These are phyloP conservation scores for Narthecium ossifragum DNA, from an alignment of 106 monocot species.

Conservation along the genomic window DNA sequence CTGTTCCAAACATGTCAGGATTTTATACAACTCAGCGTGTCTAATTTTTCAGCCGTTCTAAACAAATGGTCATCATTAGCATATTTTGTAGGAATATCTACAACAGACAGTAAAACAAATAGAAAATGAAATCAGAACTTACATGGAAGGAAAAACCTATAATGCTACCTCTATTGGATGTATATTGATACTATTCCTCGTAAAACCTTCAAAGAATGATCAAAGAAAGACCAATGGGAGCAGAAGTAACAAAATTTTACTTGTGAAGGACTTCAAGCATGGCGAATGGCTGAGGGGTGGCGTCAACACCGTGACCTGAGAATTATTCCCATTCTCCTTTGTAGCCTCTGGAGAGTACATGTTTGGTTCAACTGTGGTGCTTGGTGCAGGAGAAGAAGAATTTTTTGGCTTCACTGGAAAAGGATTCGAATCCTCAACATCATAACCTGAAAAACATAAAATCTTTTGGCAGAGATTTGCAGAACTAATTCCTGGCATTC, in stretches of 20 bases:
- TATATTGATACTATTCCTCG: too few relatives aligned
- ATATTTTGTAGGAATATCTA: too few relatives aligned
- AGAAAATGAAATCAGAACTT: too few relatives aligned
- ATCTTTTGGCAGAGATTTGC: neutral
- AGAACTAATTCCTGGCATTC: neutral
- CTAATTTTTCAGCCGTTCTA: too few relatives aligned
- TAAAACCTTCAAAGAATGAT: slow-evolving; percentile 32
- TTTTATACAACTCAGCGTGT: too few relatives aligned
- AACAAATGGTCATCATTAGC: too few relatives aligned
- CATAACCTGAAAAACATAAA: slow-evolving; percentile 32
- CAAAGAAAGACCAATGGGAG: slow-evolving; percentile 28
- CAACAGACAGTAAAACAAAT: too few relatives aligned
- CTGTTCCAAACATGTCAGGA: too few relatives aligned
- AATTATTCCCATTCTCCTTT: slow-evolving; percentile 19
- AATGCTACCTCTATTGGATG: too few relatives aligned
- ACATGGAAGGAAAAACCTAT: too few relatives aligned
- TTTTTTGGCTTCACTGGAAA: slow-evolving; percentile 41
- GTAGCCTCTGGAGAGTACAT: slow-evolving; percentile 42
- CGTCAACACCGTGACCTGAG: slow-evolving; percentile 29
- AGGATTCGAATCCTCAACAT: slow-evolving; percentile 42
- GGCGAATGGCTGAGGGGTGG: slow-evolving; percentile 13
- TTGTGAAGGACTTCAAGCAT: slow-evolving; percentile 6
- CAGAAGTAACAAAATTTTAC: slow-evolving; percentile 8
- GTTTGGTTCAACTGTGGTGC: slow-evolving; percentile 18
- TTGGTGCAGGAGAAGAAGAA: slow-evolving; percentile 18